Percentiles rank a stretch among this genome's conserved stretches.
Conservation (phyloP, 2,329 filamentous ascomycete genomes). For the Alternaria brassicicola region DNA sequence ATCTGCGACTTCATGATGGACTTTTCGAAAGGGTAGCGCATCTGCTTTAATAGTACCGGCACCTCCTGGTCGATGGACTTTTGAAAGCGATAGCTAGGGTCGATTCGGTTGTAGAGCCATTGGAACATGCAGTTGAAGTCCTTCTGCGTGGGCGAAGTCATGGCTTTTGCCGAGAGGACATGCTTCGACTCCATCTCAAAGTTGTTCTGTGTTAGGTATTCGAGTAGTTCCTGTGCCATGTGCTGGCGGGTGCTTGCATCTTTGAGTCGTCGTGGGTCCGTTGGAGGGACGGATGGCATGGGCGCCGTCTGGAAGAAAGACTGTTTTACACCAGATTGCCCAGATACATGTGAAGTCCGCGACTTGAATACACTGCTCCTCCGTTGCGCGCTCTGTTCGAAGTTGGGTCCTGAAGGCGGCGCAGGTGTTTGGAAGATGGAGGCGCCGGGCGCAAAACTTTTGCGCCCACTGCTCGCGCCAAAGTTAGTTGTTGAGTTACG, state of each 20-base stretch:
- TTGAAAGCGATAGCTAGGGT: constrained; percentile 89
- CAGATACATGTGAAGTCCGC: constrained; percentile 68
- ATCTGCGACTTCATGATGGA: constrained; percentile 97
- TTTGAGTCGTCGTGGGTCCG: constrained; percentile 84
- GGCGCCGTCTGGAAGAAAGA: constrained; percentile 94
- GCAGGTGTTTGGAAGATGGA: constrained; percentile 55
- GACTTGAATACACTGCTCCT: constrained; percentile 74
- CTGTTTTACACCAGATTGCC: constrained; percentile 73
- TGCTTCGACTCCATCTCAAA: constrained; percentile 99
- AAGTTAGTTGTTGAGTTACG: constrained; percentile 79
- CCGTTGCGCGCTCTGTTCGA: constrained; percentile 64
- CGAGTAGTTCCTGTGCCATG: constrained; percentile 86
- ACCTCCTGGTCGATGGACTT: constrained; percentile 97
- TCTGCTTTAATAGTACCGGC: constrained; percentile 86
- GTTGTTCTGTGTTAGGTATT: constrained; percentile 90
- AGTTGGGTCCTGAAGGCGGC: constrained; percentile 51
- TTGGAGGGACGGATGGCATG: constrained; percentile 78
- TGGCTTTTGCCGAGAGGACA: constrained; percentile 84
- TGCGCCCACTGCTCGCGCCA: constrained; percentile 65
- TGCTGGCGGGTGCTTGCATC: constrained; percentile 79
- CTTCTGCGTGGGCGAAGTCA: constrained; percentile 95
- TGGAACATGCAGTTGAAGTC: constrained; percentile 99
- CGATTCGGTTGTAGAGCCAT: constrained; percentile 95
- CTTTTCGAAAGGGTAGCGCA: constrained; percentile 93
- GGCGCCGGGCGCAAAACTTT: constrained; percentile 70